These are phyloP conservation scores for Furcasterigmium sp. DNA, from an alignment of 2,329 filamentous ascomycete genomes.

Conservation along the genomic window DNA sequence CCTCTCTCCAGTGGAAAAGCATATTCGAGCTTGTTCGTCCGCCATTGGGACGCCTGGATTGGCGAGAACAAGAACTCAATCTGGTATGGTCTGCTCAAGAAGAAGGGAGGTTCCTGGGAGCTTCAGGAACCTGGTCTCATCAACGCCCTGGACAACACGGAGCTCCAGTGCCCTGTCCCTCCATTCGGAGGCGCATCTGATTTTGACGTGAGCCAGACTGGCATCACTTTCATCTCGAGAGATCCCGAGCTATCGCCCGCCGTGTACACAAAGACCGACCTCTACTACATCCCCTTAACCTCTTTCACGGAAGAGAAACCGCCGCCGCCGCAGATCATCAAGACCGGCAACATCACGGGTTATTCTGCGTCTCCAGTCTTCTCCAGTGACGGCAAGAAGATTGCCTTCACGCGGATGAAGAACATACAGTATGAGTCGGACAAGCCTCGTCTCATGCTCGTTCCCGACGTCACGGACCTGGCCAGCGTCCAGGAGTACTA, in stretches of 20 bases:
- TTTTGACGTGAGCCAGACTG: conserved; percentile 66
- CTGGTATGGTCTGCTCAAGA: conserved; percentile 62
- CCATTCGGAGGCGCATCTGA: conserved; percentile 77
- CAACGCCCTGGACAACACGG: conserved; percentile 59
- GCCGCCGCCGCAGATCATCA: conserved; percentile 44
- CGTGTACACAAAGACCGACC: conserved; percentile 73
- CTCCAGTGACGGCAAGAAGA: conserved; percentile 63
- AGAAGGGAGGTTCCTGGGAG: conserved; percentile 31
- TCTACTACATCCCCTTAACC: conserved; percentile 66
- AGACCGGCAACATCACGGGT: conserved; percentile 55
- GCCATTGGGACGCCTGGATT: conserved; percentile 79
- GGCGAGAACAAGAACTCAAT: conserved; percentile 65
- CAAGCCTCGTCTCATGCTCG: conserved; percentile 61
- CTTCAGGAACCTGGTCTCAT: conserved; percentile 41
- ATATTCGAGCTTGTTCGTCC: conserved; percentile 70
- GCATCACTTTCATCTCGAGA: conserved; percentile 70
- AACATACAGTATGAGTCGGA: conserved; percentile 76
- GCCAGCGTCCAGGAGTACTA: conserved; percentile 58
- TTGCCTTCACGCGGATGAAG: conserved; percentile 78
- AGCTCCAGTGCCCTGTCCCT: conserved; percentile 62
- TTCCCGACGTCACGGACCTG: conserved; percentile 55
- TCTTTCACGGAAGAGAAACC: conserved; percentile 52
- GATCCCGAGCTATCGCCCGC: conserved; percentile 67
- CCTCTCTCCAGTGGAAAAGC: conserved; percentile 60
- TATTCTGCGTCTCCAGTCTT: conserved; percentile 66